Evolutionary conservation across 1,139 yeast genomes (phyloP), one percentile per base, ranked within the genome.

Genomic region (Groenewaldozyma auringiensis): DNA sequence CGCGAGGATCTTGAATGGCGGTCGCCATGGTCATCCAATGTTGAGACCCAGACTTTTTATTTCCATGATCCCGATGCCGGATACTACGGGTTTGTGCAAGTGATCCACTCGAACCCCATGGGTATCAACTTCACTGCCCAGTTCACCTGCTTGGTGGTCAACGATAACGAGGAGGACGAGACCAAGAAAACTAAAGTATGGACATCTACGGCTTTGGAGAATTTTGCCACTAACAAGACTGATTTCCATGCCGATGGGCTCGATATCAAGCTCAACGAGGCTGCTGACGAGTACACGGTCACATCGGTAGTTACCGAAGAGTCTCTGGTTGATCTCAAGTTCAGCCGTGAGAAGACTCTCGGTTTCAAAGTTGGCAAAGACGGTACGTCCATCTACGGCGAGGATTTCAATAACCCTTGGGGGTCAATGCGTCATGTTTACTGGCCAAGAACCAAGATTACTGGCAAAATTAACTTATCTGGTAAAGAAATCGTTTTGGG

Each of bases 391-490:
- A 73, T 75, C 53, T 92, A 87, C 63, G 98, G 98, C 50, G 66
- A 67, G 29, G 89, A 89, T 61, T 59, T 74, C 18, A 74, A 71
- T 32, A 78, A 84, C 54, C 97, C 97, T 21, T 92, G 98, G 98
- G 98, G 98, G 9, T 74, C 85, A 16, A 88, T 92, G 96, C 80
- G 96, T 66, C 98, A 92, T 62, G 71, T 79, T 17, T 92, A 92
- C 69, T 92, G 97, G 97, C 98, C 98, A 51, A 76, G 97, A 61
- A 82, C 89, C 64, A 53, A 66, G 14, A 83, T 79, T 40, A 60
- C 60, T 20, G 98, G 98, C 57, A 71, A 77, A 27, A 68, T 92
- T 43, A 56, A 59, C 27, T 60, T 68, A 47, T 59, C 60, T 42
- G 62, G 64, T 41, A 52, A 60, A 22, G 62, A 58, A 22, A 38